phyloP scores from a whole-genome alignment of 495 filamentous ascomycete species.

The Margaritispora aquatica region DNA sequence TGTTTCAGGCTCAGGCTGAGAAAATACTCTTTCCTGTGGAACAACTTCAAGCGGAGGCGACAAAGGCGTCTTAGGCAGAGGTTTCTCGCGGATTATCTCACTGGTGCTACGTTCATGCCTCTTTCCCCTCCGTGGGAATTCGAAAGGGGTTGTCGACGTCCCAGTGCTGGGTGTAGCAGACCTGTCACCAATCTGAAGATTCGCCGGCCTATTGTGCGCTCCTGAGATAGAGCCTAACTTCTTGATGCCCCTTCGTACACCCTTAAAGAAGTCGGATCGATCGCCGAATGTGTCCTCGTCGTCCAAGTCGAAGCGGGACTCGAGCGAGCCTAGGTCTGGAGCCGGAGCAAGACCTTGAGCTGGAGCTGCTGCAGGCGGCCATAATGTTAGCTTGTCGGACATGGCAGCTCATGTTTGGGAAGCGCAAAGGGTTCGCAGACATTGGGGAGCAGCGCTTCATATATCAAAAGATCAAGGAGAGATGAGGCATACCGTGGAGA shows the following conservation, averaged over 20 bases:
- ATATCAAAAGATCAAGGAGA: constrained; percentile 39
- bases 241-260: constrained; percentile 43
- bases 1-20: constrained; percentile 19
- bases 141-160: constrained; percentile 1
- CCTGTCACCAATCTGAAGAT: constrained; percentile 12
- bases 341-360: no score
- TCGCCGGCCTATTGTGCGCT: constrained; percentile 19
- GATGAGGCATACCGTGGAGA: not conserved
- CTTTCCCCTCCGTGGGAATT: not conserved
- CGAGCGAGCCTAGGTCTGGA: constrained; percentile 21
- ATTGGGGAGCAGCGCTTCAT: constrained; percentile 7
- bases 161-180: constrained; percentile 3
- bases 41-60: constrained; percentile 16
- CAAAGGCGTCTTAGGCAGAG: constrained; percentile 35
- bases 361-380: no score
- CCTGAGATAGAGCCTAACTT: constrained; percentile 33
- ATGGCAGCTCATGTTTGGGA: constrained; percentile 17
- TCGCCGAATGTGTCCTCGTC: constrained; percentile 35
- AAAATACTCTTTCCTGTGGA: constrained; percentile 6
- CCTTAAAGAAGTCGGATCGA: constrained; percentile 33
- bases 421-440: constrained; percentile 8
- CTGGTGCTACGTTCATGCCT: constrained; percentile 45
- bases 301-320: constrained; percentile 22
- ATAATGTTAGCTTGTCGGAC: constrained; percentile 22
- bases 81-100: constrained; percentile 43